Evolutionary conservation across 2,329 filamentous ascomycete genomes (phyloP), one percentile per base, ranked within the genome.

Genomic region (Dendryphion nanum): DNA sequence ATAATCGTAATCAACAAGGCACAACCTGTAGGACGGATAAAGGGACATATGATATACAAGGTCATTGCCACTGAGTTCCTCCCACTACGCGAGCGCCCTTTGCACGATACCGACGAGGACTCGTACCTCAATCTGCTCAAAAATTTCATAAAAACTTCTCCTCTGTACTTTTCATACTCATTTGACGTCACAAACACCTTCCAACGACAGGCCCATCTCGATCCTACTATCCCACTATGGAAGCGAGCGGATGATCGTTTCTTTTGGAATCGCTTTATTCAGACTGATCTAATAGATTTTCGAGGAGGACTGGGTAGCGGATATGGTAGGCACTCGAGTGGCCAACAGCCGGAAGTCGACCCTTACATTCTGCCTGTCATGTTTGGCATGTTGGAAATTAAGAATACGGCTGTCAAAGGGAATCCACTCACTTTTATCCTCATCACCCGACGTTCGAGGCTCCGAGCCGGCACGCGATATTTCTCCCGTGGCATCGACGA

Each of bases 81-180:
- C 23, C 90, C 93, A 31, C 81, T 98, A 63, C 89, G 90, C 67
- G 93, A 97, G 70, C 85, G 89, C 50, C 85, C 88, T 50, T 81
- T 97, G 45, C 88, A 86, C 68, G 93, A 98, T 61, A 81, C 84
- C 30, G 93, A 98, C 64, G 93, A 98, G 74, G 91, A 97, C 68
- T 86, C 82, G 53, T 97, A 96, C 67, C 78, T 97, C 38, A 70
- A 75, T 34, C 76, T 97, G 37, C 79, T 98, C 53, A 89, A 89
- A 67, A 81, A 78, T 33, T 82, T 93, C 46, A 78, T 98, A 53
- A 85, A 86, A 64, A 83, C 80, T 10, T 87, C 86, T 0, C 89
- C 91, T 6, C 89, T 97, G 84, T 97, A 95, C 77, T 98, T 96
- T 61, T 97, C 93, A 40, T 98, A 98, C 73, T 91, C 90, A 6